Percentiles rank a stretch among this genome's conserved stretches.
Evolutionary conservation across 2,329 filamentous ascomycete species (phyloP).

Genomic region (Alternaria metachromatica): DNA sequence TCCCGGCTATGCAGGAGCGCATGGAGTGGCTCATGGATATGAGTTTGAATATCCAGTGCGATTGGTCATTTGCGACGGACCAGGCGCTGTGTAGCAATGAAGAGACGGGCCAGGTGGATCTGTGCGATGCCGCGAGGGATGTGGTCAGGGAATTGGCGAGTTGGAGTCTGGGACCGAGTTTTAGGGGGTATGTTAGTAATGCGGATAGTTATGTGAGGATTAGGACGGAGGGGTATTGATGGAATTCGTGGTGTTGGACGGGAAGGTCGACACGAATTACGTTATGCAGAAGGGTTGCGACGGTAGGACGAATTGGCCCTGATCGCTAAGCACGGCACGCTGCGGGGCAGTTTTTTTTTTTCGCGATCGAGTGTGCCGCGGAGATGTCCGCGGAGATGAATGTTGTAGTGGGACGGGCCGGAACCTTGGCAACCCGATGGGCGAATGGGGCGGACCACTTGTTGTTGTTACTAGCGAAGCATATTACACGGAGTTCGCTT

Average conservation of each 20-base stretch:
- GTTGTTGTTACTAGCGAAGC: not conserved
- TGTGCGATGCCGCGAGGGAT: slow-evolving; percentile 23
- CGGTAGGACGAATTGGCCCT: not conserved
- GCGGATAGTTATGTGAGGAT: slow-evolving; percentile 33
- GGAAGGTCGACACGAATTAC: not conserved
- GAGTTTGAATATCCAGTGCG: slow-evolving; percentile 22
- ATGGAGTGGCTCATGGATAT: slow-evolving; percentile 36
- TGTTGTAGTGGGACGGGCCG: not conserved
- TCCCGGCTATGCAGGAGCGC: slow-evolving; percentile 32
- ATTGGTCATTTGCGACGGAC: slow-evolving; percentile 20
- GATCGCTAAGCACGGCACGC: not conserved
- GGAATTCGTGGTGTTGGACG: not conserved
- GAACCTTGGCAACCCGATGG: not conserved
- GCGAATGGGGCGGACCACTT: not conserved
- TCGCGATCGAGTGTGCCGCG: not conserved
- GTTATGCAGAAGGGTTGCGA: not conserved
- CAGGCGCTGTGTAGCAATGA: slow-evolving; percentile 17
- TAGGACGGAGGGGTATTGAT: slow-evolving; percentile 23
- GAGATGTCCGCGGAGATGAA: not conserved
- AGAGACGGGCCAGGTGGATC: slow-evolving; percentile 22
- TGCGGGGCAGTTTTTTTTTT: not conserved
- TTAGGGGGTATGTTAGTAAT: slow-evolving; percentile 31
- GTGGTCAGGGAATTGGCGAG: slow-evolving; percentile 20
- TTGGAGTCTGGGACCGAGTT: slow-evolving; percentile 32
- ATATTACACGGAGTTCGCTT: not conserved